A percentile compares a stretch with the other conserved stretches of the same genome.
Conservation (phyloP, 2,329 filamentous ascomycete genomes). For the Neofusicoccum kwambonambiense region DNA sequence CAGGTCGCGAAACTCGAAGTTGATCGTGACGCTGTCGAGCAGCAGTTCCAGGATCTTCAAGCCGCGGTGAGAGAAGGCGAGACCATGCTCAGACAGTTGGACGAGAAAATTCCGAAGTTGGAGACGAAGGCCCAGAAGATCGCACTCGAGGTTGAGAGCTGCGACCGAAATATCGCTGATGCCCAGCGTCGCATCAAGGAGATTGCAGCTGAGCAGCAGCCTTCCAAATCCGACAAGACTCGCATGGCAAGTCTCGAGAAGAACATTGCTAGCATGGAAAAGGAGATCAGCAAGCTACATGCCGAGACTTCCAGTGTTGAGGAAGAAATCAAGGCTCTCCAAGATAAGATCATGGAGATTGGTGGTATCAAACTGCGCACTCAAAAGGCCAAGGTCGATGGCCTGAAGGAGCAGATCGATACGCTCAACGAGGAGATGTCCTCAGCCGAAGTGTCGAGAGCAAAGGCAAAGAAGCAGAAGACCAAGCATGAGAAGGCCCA, state of each 20-base stretch:
- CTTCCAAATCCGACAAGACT: conserved; percentile 75
- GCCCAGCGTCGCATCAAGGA: conserved; percentile 83
- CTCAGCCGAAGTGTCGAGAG: conserved; percentile 80
- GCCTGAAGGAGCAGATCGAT: conserved; percentile 80
- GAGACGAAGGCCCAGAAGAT: conserved; percentile 93
- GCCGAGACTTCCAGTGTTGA: conserved; percentile 87
- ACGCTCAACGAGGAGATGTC: conserved; percentile 79
- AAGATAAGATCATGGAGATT: conserved; percentile 98
- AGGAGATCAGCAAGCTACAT: conserved; percentile 76
- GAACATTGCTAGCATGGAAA: conserved; percentile 71
- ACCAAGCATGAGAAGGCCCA: conserved; percentile 82
- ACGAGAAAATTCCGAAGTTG: conserved; percentile 75
- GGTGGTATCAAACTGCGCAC: conserved; percentile 89
- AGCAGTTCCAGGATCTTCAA: conserved; percentile 80
- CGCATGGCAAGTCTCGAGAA: conserved; percentile 72
- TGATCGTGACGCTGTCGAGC: conserved; percentile 81
- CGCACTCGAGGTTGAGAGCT: conserved; percentile 81
- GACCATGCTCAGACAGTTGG: conserved; percentile 66
- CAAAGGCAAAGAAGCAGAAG: conserved; percentile 91
- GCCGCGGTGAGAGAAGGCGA: conserved; percentile 81
- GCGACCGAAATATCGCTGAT: conserved; percentile 77
- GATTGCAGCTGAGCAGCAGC: conserved; percentile 74
- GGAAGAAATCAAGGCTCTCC: conserved; percentile 85
- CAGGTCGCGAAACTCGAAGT: conserved; percentile 83
- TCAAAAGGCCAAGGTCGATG: conserved; percentile 88